Evolutionary conservation across 208 protist species (phyloP), one percentile per base, ranked within the genome.

Genomic region (Leishmania martiniquensis): DNA sequence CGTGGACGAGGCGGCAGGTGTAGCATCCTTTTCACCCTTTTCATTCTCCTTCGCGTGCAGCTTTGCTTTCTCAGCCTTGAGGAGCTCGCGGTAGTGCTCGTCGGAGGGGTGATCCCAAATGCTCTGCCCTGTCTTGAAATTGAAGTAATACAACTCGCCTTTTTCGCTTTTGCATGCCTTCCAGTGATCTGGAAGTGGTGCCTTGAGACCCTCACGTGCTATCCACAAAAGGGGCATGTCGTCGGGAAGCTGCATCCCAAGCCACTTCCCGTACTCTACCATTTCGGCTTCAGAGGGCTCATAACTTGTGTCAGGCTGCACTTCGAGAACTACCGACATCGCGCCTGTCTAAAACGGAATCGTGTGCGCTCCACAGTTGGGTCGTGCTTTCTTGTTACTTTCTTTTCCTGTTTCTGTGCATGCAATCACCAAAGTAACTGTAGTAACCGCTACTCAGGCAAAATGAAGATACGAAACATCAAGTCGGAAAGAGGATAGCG

Each of bases 31-130:
- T 57, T 89, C 76, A 68, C 77, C 84, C 75, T 85, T 74, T 22
- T 59, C 68, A 39, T 77, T 77, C 25, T 81, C 76, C 52, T 85
- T 90, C 52, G 80, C 49, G 51, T 65, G 54, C 4, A 83, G 42
- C 51, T 83, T 85, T 44, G 60, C 76, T 25, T 93, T 94, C 76
- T 95, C 89, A 4, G 60, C 71, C 62, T 78, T 81, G 47, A 97
- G 88, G 15, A 98, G 74, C 60, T 96, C 85, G 49, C 90, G 89
- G 87, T 96, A 99, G 81, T 98, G 90, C n/a, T 97, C 87, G 75
- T 99, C 98, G 65, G 95, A 87, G 20, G 98, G 98, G 80, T 99
- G 98, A 70, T 98, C 97, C 98, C 98, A 99, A 71, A 94, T 97
- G 59, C 89, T 97, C 60, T 98, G 79, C 52, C 94, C 95, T 0